phyloP scores from a whole-genome alignment of 192 early-diverging fungal genomes.

The Coemansia sp. region DNA sequence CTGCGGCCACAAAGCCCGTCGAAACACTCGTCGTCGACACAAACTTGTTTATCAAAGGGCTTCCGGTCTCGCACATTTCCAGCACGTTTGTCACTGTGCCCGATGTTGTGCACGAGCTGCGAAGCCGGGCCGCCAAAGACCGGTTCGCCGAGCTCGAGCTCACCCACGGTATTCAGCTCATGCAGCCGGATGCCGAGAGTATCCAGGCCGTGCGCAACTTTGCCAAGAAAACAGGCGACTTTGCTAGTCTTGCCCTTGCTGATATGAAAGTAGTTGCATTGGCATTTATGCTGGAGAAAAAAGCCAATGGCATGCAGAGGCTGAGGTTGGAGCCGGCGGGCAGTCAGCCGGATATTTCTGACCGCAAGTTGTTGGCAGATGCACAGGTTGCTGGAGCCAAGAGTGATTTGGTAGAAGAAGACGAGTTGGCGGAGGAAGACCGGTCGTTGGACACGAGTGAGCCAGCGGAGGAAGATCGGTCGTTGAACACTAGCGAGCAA shows the following conservation, averaged over 20 bases:
- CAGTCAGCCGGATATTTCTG: constrained; percentile 27
- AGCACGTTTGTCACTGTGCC: constrained; percentile 80
- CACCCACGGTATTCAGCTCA: constrained; percentile 21
- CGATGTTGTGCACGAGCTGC: constrained; percentile 83
- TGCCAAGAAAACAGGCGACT: constrained; percentile 91
- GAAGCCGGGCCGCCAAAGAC: constrained; percentile 70
- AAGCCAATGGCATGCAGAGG: constrained; percentile 67
- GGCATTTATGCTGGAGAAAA: constrained; percentile 81
- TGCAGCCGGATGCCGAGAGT: constrained; percentile 38
- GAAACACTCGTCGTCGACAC: constrained; percentile 70
- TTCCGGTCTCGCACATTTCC: constrained; percentile 61
- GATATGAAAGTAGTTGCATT: constrained; percentile 92
- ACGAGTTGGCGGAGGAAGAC: not conserved
- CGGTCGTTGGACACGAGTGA: not conserved
- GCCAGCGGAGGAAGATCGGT: not conserved
- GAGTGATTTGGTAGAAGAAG: not conserved
- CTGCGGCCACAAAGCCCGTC: constrained; percentile 27
- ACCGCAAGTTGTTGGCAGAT: constrained; percentile 25
- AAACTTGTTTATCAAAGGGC: constrained; percentile 68
- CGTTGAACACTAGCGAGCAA: not conserved
- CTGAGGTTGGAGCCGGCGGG: constrained; percentile 68
- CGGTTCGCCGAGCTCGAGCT: constrained; percentile 33
- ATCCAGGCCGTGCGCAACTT: constrained; percentile 71
- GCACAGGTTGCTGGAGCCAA: not conserved
- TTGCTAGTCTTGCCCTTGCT: constrained; percentile 68